Evolutionary conservation across 129 eudicot species (phyloP).

Genomic region (Rutidosis leptorrhynchoides): DNA sequence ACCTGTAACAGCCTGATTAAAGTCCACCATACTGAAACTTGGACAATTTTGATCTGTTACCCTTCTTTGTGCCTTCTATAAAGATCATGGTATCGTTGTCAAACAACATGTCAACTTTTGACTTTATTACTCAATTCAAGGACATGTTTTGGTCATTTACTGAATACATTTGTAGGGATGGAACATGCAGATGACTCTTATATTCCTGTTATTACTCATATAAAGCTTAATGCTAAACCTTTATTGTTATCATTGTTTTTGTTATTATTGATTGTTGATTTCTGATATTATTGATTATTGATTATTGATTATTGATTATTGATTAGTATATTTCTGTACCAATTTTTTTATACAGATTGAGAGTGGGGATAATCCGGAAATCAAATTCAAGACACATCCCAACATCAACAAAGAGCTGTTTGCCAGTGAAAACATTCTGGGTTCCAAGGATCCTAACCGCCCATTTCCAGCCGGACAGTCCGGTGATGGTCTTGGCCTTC

Average conservation of each 20-base stretch:
- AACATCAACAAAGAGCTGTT: conserved; percentile 90
- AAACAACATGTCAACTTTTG: neutral
- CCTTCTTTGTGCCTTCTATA: neutral
- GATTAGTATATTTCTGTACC: conserved; percentile 11
- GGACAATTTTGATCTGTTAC: neutral
- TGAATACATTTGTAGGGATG: conserved; percentile 8
- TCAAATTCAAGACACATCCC: conserved; percentile 87
- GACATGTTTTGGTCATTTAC: neutral
- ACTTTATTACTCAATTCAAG: neutral
- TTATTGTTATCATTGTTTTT: neutral
- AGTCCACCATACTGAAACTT: neutral
- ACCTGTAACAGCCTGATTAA: neutral
- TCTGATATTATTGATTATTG: neutral
- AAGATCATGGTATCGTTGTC: neutral
- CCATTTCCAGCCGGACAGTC: conserved; percentile 78
- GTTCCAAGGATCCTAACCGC: conserved; percentile 84
- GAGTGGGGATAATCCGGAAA: conserved; percentile 71
- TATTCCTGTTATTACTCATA: conserved; percentile 3
- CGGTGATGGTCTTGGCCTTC: conserved; percentile 83
- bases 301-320: neutral
- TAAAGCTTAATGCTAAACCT: conserved; percentile 8
- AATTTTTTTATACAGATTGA: conserved; percentile 53
- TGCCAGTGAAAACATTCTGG: conserved; percentile 69
- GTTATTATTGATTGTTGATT: neutral
- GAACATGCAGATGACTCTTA: conserved; percentile 10